phyloP scores from a whole-genome alignment of 306 rosid species.

The Morella rubra region DNA sequence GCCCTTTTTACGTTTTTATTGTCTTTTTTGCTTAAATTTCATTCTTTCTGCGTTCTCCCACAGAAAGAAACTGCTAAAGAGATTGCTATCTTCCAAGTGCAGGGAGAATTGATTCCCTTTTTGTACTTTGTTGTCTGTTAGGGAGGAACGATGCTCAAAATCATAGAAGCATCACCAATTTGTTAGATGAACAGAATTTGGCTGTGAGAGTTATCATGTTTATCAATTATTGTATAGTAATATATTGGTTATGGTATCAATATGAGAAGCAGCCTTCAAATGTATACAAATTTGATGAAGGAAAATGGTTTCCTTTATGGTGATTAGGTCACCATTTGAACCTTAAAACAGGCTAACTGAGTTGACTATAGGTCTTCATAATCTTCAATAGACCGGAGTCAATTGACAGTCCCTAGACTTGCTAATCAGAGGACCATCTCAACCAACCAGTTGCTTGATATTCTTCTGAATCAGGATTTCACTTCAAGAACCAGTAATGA shows the following conservation, averaged over 20 bases:
- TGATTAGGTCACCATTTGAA: neutral
- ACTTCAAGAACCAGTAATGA: neutral
- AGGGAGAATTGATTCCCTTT: neutral
- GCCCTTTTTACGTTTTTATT: neutral
- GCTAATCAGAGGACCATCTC: neutral
- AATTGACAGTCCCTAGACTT: neutral
- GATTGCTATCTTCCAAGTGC: neutral
- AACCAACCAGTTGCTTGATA: neutral
- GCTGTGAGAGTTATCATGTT: neutral
- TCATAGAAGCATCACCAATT: too few relatives aligned
- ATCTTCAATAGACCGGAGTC: neutral
- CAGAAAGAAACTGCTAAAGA: neutral
- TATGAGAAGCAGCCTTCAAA: slow-evolving; percentile 1
- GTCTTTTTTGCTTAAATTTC: too few relatives aligned
- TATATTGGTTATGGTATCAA: neutral
- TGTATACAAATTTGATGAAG: neutral
- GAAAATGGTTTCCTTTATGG: neutral
- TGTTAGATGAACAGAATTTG: neutral
- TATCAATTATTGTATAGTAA: neutral
- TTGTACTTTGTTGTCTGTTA: neutral
- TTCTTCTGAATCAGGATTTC: neutral
- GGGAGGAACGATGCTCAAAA: neutral
- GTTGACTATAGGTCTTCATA: neutral
- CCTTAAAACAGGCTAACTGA: slow-evolving; percentile 7
- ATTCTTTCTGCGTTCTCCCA: neutral